Conservation (phyloP, 345 rosid genomes). For the Hirschfeldia incana region DNA sequence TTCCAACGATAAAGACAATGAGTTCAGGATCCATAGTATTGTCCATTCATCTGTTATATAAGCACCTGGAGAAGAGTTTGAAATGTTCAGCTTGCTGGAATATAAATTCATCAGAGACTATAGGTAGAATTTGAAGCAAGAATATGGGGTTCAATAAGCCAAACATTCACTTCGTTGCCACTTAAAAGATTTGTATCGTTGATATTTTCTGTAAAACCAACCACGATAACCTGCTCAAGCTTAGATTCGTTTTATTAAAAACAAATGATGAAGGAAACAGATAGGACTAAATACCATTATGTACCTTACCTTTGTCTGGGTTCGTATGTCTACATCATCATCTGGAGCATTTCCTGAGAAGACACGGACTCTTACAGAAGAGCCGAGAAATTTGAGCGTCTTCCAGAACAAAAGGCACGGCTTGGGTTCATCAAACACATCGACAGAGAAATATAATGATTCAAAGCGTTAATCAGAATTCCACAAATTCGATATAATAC, state of each 20-base stretch:
- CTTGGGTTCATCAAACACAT: conserved; percentile 55
- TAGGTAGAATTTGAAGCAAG: conserved; percentile 62
- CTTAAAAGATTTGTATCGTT: not conserved
- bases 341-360: too few species aligned
- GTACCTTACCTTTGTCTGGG: conserved; percentile 67
- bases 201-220: conserved; percentile 35
- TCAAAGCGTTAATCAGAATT: not conserved
- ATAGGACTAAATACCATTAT: conserved; percentile 50
- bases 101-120: conserved; percentile 58
- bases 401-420: conserved; percentile 54
- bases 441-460: not conserved
- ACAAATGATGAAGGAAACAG: conserved; percentile 6
- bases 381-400: conserved; percentile 81
- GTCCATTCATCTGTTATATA: conserved; percentile 86
- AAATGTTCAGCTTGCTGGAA: conserved; percentile 1
- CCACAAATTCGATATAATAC: not conserved
- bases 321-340: conserved; percentile 58
- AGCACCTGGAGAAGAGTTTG: conserved; percentile 53
- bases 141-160: conserved; percentile 47
- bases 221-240: conserved; percentile 51
- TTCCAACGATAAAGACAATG: too few species aligned
- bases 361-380: conserved; percentile 55
- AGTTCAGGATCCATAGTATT: too few species aligned
- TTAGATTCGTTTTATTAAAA: not conserved
- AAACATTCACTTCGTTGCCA: conserved; percentile 11